phyloP scores from a whole-genome alignment of 2,329 filamentous ascomycete genomes.

The Hirsutella minnesotensis region DNA sequence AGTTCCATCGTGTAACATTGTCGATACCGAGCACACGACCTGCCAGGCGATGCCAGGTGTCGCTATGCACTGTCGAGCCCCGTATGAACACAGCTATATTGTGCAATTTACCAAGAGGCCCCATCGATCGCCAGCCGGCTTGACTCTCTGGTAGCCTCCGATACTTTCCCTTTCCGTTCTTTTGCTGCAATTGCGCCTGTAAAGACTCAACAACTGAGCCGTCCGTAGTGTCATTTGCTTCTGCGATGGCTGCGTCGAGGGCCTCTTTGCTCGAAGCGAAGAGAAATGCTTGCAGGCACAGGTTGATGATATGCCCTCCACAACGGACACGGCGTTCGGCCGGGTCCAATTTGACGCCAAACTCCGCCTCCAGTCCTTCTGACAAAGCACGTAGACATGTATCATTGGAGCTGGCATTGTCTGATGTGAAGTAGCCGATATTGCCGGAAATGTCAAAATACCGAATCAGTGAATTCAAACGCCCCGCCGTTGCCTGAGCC shows the following conservation, averaged over 20 bases:
- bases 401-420: too few relatives aligned
- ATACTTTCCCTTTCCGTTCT: neutral
- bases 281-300: slow-evolving; percentile 1
- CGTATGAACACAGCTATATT: slow-evolving; percentile 4
- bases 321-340: neutral
- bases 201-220: slow-evolving; percentile 1
- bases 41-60: slow-evolving; percentile 2
- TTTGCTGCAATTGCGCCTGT: slow-evolving; percentile 1
- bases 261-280: slow-evolving; percentile 1
- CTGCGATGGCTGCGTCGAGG: neutral
- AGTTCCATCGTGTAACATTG: slow-evolving; percentile 3
- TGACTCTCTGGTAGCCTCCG: neutral
- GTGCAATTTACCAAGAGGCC: slow-evolving; percentile 2
- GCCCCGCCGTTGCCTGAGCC: too few relatives aligned
- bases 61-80: slow-evolving; percentile 2
- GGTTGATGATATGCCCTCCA: slow-evolving; percentile 1
- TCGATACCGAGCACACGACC: slow-evolving; percentile 3
- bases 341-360: too few relatives aligned
- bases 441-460: too few relatives aligned
- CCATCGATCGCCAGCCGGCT: slow-evolving; percentile 2
- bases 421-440: too few relatives aligned
- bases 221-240: neutral
- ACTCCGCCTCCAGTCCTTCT: too few relatives aligned
- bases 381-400: too few relatives aligned
- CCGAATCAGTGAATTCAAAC: too few relatives aligned